Conservation (phyloP, 352 stramenopile species). For the Globisporangium yorkense region DNA sequence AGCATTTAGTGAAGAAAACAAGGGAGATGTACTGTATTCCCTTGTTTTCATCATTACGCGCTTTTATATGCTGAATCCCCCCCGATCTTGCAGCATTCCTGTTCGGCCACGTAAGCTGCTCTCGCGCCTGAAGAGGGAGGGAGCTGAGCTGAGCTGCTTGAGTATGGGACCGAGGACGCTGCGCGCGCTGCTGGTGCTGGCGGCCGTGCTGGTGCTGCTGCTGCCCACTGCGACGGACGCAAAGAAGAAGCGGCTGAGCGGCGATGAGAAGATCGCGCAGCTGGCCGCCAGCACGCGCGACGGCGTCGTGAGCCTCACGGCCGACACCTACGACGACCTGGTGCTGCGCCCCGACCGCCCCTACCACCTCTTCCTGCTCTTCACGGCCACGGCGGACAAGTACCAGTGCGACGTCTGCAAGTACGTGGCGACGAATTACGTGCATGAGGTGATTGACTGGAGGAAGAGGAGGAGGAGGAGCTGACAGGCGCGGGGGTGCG, state of each 20-base stretch:
- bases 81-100: background rate
- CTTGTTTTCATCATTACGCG: background rate
- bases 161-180: slow-evolving; percentile 1
- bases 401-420: slow-evolving; percentile 73
- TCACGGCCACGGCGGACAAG: slow-evolving; percentile 69
- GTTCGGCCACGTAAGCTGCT: background rate
- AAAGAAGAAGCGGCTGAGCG: slow-evolving; percentile 26
- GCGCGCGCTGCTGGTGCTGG: slow-evolving; percentile 17
- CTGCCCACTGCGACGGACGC: slow-evolving; percentile 9
- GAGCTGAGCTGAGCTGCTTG: background rate
- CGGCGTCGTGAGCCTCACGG: slow-evolving; percentile 53
- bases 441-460: background rate
- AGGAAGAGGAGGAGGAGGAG: background rate
- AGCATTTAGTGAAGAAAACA: background rate
- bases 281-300: slow-evolving; percentile 44
- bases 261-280: slow-evolving; percentile 59
- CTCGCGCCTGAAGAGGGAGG: background rate
- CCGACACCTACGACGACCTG: slow-evolving; percentile 50
- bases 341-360: slow-evolving; percentile 60
- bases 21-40: background rate
- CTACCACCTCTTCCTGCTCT: slow-evolving; percentile 77
- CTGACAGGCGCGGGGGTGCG: background rate
- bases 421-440: slow-evolving; percentile 23
- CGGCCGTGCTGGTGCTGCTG: slow-evolving; percentile 6
- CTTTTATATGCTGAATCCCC: background rate